A percentile compares a stretch with the other conserved stretches of the same genome.
Conservation (phyloP, 2,329 filamentous ascomycete genomes). For the Alternaria atra region DNA sequence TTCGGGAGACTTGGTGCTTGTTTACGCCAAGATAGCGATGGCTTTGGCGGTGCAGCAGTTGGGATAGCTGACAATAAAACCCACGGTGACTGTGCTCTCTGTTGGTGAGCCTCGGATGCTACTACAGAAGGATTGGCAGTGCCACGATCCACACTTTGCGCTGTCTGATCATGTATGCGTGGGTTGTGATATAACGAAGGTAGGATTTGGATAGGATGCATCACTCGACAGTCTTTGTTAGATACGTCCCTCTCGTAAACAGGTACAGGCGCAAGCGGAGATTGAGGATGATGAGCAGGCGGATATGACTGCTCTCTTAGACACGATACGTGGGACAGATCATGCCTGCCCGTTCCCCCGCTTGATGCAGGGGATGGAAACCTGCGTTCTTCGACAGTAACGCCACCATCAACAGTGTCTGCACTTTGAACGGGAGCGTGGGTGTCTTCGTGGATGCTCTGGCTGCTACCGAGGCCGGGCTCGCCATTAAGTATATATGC, state of each 20-base stretch:
- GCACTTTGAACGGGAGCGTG: conserved; percentile 40
- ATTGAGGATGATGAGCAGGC: background rate
- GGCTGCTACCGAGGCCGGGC: conserved; percentile 7
- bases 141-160: conserved; percentile 35
- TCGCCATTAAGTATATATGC: conserved; percentile 30
- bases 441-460: conserved; percentile 29
- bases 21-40: conserved; percentile 33
- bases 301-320: conserved; percentile 19
- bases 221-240: conserved; percentile 20
- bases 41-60: conserved; percentile 24
- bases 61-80: conserved; percentile 28
- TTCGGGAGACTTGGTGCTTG: conserved; percentile 46
- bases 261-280: conserved; percentile 2
- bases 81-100: conserved; percentile 22
- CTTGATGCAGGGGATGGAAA: conserved; percentile 19
- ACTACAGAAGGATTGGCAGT: conserved; percentile 28
- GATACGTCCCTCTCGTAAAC: conserved; percentile 6
- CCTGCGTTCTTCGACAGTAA: conserved; percentile 55
- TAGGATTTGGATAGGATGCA: conserved; percentile 20
- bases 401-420: conserved; percentile 55
- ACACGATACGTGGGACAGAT: conserved; percentile 25
- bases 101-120: conserved; percentile 14
- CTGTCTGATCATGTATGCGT: conserved; percentile 28
- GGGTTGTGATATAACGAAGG: background rate
- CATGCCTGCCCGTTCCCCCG: conserved; percentile 26